Conservation (phyloP, 2,329 filamentous ascomycete species). For the Fusarium beomiforme region DNA sequence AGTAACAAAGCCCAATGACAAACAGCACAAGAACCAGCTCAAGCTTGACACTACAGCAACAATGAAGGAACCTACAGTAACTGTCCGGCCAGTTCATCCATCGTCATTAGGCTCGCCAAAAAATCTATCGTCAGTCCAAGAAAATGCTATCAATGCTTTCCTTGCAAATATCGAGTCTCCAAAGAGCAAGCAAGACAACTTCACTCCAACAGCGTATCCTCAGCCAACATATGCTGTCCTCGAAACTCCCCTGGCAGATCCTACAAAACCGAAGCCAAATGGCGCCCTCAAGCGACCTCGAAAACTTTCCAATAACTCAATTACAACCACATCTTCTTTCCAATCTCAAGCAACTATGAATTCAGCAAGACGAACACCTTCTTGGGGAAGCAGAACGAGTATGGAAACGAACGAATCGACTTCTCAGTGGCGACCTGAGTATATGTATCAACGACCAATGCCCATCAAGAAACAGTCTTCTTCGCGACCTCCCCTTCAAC, state of each 20-base stretch:
- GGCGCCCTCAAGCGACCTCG: conserved; percentile 49
- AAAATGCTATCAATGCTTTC: conserved; percentile 29
- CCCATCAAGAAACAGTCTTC: conserved; percentile 31
- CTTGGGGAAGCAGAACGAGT: conserved; percentile 52
- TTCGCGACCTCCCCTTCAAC: conserved; percentile 46
- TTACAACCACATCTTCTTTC: conserved; percentile 40
- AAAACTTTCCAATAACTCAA: conserved; percentile 47
- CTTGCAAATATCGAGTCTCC: conserved; percentile 21
- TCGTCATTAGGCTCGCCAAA: conserved; percentile 28
- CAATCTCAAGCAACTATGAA: conserved; percentile 46
- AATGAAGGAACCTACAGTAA: conserved; percentile 39
- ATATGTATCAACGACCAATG: conserved; percentile 38
- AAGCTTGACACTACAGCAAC: conserved; percentile 15
- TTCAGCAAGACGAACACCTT: conserved; percentile 42
- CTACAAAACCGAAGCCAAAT: conserved; percentile 33
- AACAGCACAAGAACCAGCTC: conserved; percentile 13
- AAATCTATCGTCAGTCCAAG: conserved; percentile 34
- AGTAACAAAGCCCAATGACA: conserved; percentile 16
- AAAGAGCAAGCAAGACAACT: conserved; percentile 4
- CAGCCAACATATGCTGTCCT: conserved; percentile 48
- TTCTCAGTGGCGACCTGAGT: conserved; percentile 30
- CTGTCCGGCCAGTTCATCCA: conserved; percentile 35
- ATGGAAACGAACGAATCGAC: conserved; percentile 53
- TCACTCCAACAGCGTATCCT: conserved; percentile 32
- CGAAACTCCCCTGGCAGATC: conserved; percentile 41